These are phyloP conservation scores for Gigaspora rosea DNA, from an alignment of 192 early-diverging fungal genomes.

Conservation along the genomic window DNA sequence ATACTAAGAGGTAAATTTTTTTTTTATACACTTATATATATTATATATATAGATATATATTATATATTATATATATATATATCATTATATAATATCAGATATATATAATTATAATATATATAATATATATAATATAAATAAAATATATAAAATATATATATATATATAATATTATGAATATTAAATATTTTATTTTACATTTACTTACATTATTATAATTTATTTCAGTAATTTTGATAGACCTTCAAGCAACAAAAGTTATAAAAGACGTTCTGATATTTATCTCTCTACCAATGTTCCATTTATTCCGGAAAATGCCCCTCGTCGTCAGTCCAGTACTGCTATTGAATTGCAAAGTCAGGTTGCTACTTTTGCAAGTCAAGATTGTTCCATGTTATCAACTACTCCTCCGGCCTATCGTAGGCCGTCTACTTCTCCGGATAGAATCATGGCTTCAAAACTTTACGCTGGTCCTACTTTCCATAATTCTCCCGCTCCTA, in stretches of 20 bases:
- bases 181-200: no score
- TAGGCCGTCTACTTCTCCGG: background rate
- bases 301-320: background rate
- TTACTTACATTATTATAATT: no score
- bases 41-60: no score
- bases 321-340: constrained; percentile 6
- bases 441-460: background rate
- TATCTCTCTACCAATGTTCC: background rate
- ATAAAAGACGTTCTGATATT: background rate
- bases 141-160: no score
- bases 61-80: no score
- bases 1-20: background rate
- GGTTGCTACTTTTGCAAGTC: background rate
- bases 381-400: background rate
- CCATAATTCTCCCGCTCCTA: constrained; percentile 58
- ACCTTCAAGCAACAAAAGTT: background rate
- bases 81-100: no score
- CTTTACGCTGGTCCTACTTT: constrained; percentile 61
- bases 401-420: background rate
- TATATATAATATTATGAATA: no score
- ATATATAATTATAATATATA: no score
- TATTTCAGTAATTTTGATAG: background rate
- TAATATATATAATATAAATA: no score
- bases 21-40: background rate
- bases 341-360: constrained; percentile 12